Conservation (phyloP, 2,329 filamentous ascomycete species). For the Clonostachys rosea region DNA sequence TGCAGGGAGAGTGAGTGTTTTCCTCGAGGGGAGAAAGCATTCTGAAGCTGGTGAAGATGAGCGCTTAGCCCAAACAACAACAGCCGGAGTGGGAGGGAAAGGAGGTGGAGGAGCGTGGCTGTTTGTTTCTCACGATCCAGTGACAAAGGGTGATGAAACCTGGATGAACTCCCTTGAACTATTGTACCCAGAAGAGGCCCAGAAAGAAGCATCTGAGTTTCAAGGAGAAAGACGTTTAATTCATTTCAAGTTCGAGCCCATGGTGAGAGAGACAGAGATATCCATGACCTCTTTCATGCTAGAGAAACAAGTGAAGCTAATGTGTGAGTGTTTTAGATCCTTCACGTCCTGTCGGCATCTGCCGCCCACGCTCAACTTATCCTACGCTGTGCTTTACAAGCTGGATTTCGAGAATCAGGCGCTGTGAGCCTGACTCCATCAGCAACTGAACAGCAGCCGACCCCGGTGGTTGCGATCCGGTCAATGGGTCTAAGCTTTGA, state of each 20-base stretch:
- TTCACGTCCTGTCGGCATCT: slow-evolving; percentile 80
- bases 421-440: slow-evolving; percentile 59
- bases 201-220: slow-evolving; percentile 7
- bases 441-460: slow-evolving; percentile 25
- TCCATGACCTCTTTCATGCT: neutral
- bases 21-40: slow-evolving; percentile 68
- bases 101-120: slow-evolving; percentile 81
- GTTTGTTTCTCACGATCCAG: slow-evolving; percentile 79
- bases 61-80: slow-evolving; percentile 32
- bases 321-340: slow-evolving; percentile 49
- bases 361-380: slow-evolving; percentile 69
- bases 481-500: slow-evolving; percentile 80
- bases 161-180: slow-evolving; percentile 22
- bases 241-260: slow-evolving; percentile 91
- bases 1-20: slow-evolving; percentile 81
- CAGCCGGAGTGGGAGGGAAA: slow-evolving; percentile 73
- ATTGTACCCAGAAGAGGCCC: slow-evolving; percentile 9
- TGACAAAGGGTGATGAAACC: slow-evolving; percentile 28
- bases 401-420: slow-evolving; percentile 88
- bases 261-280: slow-evolving; percentile 55
- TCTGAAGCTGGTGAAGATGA: slow-evolving; percentile 7
- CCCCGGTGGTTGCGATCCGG: slow-evolving; percentile 78
- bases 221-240: slow-evolving; percentile 44
- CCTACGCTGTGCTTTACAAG: slow-evolving; percentile 69
- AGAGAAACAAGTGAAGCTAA: neutral